A percentile compares a stretch with the other conserved stretches of the same genome.
Evolutionary conservation across 2,329 filamentous ascomycete species (phyloP).

Genomic region (Cercospora nicotianae): DNA sequence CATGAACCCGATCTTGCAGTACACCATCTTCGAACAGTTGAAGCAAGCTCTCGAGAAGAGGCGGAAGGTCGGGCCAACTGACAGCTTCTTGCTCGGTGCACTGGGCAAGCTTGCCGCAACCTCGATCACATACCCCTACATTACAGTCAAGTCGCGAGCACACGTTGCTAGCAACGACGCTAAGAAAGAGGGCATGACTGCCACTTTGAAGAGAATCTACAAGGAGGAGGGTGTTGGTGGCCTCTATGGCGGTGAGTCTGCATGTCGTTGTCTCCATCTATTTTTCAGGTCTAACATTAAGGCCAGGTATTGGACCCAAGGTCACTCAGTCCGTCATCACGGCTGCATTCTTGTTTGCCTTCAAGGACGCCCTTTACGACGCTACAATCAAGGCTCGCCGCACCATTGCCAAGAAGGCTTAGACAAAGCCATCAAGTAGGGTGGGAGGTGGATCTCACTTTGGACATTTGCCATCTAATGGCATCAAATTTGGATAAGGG

Average conservation of each 20-base stretch:
- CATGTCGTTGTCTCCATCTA: too few species aligned
- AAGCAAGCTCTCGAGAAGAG: conserved; percentile 85
- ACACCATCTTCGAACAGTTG: conserved; percentile 97
- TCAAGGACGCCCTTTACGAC: conserved; percentile 95
- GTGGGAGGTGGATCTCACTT: neutral
- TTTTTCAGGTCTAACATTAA: too few species aligned
- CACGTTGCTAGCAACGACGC: conserved; percentile 79
- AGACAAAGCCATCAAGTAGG: neutral
- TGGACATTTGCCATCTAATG: neutral
- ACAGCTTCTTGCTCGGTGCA: conserved; percentile 89
- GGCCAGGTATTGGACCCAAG: conserved; percentile 85
- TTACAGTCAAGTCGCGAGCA: conserved; percentile 97
- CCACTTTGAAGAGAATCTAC: conserved; percentile 75
- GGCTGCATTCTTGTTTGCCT: conserved; percentile 92
- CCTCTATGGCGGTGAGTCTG: conserved; percentile 80
- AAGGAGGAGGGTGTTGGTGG: conserved; percentile 87
- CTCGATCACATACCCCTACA: conserved; percentile 93
- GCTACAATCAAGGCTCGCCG: conserved; percentile 67
- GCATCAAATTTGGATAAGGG: neutral
- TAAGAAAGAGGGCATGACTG: conserved; percentile 77
- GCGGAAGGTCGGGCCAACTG: conserved; percentile 73
- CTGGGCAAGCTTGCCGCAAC: conserved; percentile 94
- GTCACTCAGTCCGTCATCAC: conserved; percentile 96
- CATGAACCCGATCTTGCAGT: conserved; percentile 97
- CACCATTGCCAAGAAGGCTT: conserved; percentile 27